phyloP scores from a whole-genome alignment of 2,329 filamentous ascomycete genomes.

The Microcyclospora pomicola region DNA sequence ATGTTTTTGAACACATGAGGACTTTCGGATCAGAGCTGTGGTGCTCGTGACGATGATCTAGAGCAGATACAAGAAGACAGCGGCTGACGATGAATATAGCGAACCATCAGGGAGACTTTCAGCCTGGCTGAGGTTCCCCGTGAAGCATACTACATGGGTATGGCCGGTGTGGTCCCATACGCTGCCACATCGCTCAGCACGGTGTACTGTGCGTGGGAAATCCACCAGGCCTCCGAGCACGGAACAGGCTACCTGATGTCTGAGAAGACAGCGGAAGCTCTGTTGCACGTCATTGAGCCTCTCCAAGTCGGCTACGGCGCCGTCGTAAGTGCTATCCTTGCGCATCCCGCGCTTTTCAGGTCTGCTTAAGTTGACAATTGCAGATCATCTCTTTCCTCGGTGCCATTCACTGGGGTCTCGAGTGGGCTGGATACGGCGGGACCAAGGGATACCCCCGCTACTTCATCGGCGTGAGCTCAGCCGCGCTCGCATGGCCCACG shows the following conservation, averaged over 20 bases:
- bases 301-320: slow-evolving; percentile 86
- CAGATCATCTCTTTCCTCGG: slow-evolving; percentile 88
- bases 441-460: slow-evolving; percentile 66
- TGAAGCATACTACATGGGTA: slow-evolving; percentile 36
- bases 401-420: slow-evolving; percentile 85
- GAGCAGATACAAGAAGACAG: not conserved
- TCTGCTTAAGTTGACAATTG: no score
- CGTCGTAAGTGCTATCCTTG: slow-evolving; percentile 41
- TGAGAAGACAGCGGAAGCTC: slow-evolving; percentile 55
- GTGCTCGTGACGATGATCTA: not conserved
- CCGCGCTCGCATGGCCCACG: slow-evolving; percentile 79
- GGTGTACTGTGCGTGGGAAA: slow-evolving; percentile 67
- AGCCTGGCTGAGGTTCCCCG: slow-evolving; percentile 31
- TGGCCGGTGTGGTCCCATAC: slow-evolving; percentile 47
- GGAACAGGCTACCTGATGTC: slow-evolving; percentile 53
- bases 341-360: not conserved
- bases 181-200: slow-evolving; percentile 72
- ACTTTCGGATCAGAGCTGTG: not conserved
- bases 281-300: slow-evolving; percentile 66
- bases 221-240: slow-evolving; percentile 51
- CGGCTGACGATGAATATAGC: slow-evolving; percentile 16
- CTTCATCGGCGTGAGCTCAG: slow-evolving; percentile 64
- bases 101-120: slow-evolving; percentile 37
- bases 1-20: slow-evolving; percentile 1
- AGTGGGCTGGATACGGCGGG: slow-evolving; percentile 58